Conservation (phyloP, 208 protist genomes). For the Acanthamoeba castellanii region DNA sequence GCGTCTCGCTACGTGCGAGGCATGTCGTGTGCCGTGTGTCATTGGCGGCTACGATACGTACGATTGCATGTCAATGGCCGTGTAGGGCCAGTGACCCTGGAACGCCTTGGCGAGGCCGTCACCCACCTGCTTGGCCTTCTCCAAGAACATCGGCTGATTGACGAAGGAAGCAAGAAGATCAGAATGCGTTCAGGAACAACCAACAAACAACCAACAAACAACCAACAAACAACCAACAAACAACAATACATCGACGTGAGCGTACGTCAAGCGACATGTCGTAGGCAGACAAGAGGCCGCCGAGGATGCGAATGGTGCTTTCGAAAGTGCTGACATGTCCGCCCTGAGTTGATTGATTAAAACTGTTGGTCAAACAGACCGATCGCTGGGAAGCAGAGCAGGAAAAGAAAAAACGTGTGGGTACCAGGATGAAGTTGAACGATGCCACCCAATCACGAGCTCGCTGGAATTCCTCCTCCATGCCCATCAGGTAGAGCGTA, state of each 20-base stretch:
- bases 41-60: not conserved
- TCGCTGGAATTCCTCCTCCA: conserved; percentile 88
- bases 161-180: too few species aligned
- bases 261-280: conserved; percentile 30
- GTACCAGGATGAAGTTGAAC: not conserved
- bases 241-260: too few species aligned
- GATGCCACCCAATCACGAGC: conserved; percentile 82
- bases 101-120: conserved; percentile 76
- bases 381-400: not conserved
- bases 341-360: not conserved
- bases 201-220: too few species aligned
- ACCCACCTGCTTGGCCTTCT: conserved; percentile 76
- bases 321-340: conserved; percentile 77
- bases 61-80: not conserved
- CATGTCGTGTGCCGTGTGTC: not conserved
- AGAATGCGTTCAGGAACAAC: too few species aligned
- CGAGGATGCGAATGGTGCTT: conserved; percentile 82
- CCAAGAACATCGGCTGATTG: conserved; percentile 45
- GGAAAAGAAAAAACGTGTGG: not conserved
- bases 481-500: conserved; percentile 91
- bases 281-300: conserved; percentile 75
- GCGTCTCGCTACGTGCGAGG: not conserved
- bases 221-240: too few species aligned
- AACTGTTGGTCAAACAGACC: not conserved
- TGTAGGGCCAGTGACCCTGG: not conserved